Evolutionary conservation across 768 basidiomycete genomes (phyloP), one percentile per base, ranked within the genome.

Genomic region (Phaffia australis): DNA sequence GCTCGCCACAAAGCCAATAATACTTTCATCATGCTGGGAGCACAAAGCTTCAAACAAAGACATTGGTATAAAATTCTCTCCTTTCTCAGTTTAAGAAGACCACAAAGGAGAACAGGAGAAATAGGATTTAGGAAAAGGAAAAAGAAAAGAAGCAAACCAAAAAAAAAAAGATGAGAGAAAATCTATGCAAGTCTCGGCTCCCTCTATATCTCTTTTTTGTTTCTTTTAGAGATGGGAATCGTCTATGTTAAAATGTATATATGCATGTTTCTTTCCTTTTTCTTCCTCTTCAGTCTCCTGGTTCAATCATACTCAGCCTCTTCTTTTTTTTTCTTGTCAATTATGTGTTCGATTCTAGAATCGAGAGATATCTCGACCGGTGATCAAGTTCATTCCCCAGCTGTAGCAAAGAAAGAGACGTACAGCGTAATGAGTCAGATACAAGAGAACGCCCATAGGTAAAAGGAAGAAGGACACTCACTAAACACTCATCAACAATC

Each of bases 211-310:
- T 42, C 35, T 42, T 42, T 42, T 42, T 42, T 4, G 4, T 42
- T 42, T 42, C 6, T 11, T 42, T 11, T 5, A 64, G 1, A 69
- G 30, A 55, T 8, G 25, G 23, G 46, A 25, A 47, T 11, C 9
- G 49, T 18, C 5, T 46, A 42, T 18, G 27, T n/a, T 18, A 55
- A 29, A 50, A 29, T 35, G 15, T 27, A 56, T 27, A 27, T 1
- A 79, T 87, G 69, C 72, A 94, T 92, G 72, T 93, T 86, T 71
- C 86, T 79, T 65, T 97, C 93, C 66, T 95, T 75, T 86, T 94
- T 89, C 64, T 88, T 84, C 65, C 77, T 82, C 91, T 42, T 11
- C 4, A 42, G 35, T 42, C 35, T 42, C 35, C 35, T 42, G 11
- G 35, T 42, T 42, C 35, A 42, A 42, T 42, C 11, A 42, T 11